Base-by-base conservation (phyloP, 352 stramenopile genomes). In the Pythium volutum region DNA sequence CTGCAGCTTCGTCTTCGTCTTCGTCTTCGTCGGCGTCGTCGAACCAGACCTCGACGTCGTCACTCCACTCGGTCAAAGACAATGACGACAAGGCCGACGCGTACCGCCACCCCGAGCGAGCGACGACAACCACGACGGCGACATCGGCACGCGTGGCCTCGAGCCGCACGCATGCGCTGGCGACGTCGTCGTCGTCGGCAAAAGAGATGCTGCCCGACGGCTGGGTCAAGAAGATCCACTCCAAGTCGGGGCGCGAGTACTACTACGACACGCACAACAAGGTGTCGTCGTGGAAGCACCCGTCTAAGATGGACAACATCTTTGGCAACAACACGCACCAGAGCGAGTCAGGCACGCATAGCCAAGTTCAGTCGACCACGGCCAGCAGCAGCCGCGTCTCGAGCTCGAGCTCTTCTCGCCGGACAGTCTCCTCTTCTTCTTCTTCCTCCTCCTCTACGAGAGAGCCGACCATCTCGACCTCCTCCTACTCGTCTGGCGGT, bases 221-320 rank as follows among this genome's bases (percentile, higher is more conserved):
- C 12, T 89, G 82, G 80, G 76, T 89, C 74, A 76, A 80, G 43
- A 76, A 76, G 29, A 89, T 77, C 11, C 82, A 91, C 67, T 87
- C 75, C 18, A 89, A 89, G 62, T 89, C 72, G 29, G 78, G 82
- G 3, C 70, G 77, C 11, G 77, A 83, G 64, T 90, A 91, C 55
- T 91, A 86, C 63, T 89, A 90, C 64, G 78, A 91, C 53, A 88
- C 76, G 1, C 58, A 75, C 38, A 79, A 84, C 63, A 88, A 89
- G 51, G 77, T 88, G 5, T 81, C 78, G 43, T 88, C 79, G 6
- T 91, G 76, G 82, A 91, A 88, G 34, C 75, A 85, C 18, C 82
- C 82, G 15, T 57, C 55, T 42, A 87, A 85, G 62, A 69, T 82
- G 55, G 65, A 87, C 20, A 81, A 88, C 53, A 83, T 77, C 65